Evolutionary conservation across 2,329 filamentous ascomycete species (phyloP).

Genomic region (Xylaria sp.): DNA sequence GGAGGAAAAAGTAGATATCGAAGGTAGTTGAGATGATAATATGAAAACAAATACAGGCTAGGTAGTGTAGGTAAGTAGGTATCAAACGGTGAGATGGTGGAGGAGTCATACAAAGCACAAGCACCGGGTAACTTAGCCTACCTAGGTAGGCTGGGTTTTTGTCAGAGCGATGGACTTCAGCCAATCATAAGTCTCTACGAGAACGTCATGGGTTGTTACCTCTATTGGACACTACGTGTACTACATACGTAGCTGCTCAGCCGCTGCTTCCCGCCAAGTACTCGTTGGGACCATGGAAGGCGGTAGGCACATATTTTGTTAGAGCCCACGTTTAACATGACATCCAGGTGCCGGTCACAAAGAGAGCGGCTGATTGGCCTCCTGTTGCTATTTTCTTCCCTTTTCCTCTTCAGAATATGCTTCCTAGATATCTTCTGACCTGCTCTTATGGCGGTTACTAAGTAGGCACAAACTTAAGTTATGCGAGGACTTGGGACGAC

Average conservation of each 20-base stretch:
- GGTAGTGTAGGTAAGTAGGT: background rate
- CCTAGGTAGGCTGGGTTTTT: background rate
- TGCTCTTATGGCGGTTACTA: too few relatives aligned
- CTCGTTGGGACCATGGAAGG: too few relatives aligned
- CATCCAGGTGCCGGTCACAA: too few relatives aligned
- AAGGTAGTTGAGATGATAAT: background rate
- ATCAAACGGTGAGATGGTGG: conserved; percentile 5
- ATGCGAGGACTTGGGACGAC: too few relatives aligned
- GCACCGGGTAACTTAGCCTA: background rate
- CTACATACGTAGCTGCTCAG: background rate
- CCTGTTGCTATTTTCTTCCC: background rate
- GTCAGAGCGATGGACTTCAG: conserved; percentile 19
- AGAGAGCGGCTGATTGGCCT: background rate
- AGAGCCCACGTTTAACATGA: background rate
- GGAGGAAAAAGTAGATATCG: background rate
- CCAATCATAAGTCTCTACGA: conserved; percentile 29
- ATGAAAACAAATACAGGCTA: background rate
- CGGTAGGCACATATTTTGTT: too few relatives aligned
- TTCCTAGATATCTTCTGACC: too few relatives aligned
- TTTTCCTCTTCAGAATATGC: too few relatives aligned
- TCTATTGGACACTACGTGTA: background rate
- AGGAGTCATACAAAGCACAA: conserved; percentile 33
- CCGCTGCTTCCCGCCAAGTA: background rate
- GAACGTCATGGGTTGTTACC: conserved; percentile 16
- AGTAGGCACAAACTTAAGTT: too few relatives aligned